These are phyloP conservation scores for Penicillium occitanis DNA, from an alignment of 2,329 filamentous ascomycete genomes.

Conservation along the genomic window DNA sequence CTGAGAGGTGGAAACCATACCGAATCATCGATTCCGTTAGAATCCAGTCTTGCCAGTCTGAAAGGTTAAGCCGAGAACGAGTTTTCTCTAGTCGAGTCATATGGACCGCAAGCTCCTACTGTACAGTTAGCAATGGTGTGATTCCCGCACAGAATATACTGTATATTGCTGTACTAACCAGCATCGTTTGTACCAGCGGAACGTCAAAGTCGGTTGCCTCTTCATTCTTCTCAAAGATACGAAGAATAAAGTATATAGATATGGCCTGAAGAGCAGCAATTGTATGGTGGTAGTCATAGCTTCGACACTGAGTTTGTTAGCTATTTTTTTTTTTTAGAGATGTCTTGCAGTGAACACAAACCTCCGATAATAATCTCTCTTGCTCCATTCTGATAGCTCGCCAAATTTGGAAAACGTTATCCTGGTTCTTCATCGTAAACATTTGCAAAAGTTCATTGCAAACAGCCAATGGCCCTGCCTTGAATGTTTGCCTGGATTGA, in stretches of 20 bases:
- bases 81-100: neutral
- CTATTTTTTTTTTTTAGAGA: too few species aligned
- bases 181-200: conserved; percentile 14
- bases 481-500: neutral
- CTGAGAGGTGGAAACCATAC: neutral
- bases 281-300: conserved; percentile 1
- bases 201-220: conserved; percentile 17
- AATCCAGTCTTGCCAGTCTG: conserved; percentile 15
- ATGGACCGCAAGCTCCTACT: conserved; percentile 7
- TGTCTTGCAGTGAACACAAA: neutral
- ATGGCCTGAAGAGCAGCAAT: conserved; percentile 16
- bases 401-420: conserved; percentile 15
- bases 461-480: conserved; percentile 13
- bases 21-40: conserved; percentile 1
- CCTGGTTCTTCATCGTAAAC: conserved; percentile 9
- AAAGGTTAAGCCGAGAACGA: neutral
- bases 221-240: conserved; percentile 12
- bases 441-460: conserved; percentile 14
- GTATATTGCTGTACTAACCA: neutral
- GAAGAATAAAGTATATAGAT: conserved; percentile 15
- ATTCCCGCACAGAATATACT: neutral
- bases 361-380: conserved; percentile 9
- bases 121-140: neutral
- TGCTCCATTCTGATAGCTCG: conserved; percentile 14
- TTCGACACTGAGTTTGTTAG: neutral